These are phyloP conservation scores for Lipomyces lipofer DNA, from an alignment of 805 yeast species.

Conservation along the genomic window DNA sequence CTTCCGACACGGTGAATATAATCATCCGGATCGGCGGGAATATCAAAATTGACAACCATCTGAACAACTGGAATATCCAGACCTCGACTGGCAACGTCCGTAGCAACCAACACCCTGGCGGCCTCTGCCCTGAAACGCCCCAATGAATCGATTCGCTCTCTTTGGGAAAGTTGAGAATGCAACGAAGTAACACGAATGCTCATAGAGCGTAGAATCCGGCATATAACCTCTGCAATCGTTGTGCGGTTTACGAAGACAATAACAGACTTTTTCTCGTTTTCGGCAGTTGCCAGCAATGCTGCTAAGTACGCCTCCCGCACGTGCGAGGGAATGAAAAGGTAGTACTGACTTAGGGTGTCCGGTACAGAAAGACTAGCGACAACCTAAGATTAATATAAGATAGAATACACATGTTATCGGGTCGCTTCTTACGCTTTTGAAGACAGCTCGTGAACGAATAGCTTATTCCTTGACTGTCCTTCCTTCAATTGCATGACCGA, in stretches of 20 bases:
- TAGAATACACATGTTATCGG: not conserved
- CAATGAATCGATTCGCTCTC: slow-evolving; percentile 84
- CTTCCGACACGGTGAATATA: slow-evolving; percentile 97
- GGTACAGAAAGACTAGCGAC: slow-evolving; percentile 68
- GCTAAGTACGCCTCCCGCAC: slow-evolving; percentile 88
- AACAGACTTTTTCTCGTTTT: slow-evolving; percentile 64
- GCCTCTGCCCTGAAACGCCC: slow-evolving; percentile 94
- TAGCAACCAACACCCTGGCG: slow-evolving; percentile 87
- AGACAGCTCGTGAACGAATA: slow-evolving; percentile 21
- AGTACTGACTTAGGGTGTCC: slow-evolving; percentile 60
- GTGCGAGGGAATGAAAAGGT: slow-evolving; percentile 77
- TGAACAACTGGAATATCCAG: slow-evolving; percentile 92
- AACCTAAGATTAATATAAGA: not conserved
- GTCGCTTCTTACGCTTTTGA: no score
- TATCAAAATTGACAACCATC: slow-evolving; percentile 84
- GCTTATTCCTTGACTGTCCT: slow-evolving; percentile 74
- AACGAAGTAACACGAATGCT: slow-evolving; percentile 83
- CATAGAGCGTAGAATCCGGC: slow-evolving; percentile 70
- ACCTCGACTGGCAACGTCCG: slow-evolving; percentile 98
- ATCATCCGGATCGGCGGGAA: slow-evolving; percentile 95
- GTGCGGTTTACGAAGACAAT: slow-evolving; percentile 92
- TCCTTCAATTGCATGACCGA: slow-evolving; percentile 80
- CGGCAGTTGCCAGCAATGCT: slow-evolving; percentile 61
- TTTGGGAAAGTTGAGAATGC: slow-evolving; percentile 93
- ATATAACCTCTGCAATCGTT: slow-evolving; percentile 79